Conservation (phyloP, 2,329 filamentous ascomycete species). For the Sphaerostilbella broomeana region DNA sequence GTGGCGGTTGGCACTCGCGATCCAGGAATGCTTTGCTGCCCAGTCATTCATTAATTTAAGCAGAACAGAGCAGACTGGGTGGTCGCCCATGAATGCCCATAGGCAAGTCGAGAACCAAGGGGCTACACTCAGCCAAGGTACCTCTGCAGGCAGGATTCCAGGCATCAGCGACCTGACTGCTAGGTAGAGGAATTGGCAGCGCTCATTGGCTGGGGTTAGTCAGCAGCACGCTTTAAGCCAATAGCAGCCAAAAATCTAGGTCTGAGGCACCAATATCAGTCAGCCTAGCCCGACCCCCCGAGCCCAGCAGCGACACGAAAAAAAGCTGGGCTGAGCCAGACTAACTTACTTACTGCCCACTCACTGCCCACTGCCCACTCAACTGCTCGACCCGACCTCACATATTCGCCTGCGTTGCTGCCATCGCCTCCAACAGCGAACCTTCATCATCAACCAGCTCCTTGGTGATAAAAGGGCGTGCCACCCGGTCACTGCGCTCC, state of each 20-base stretch:
- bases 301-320: conserved; percentile 19
- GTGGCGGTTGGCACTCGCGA: conserved; percentile 7
- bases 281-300: conserved; percentile 4
- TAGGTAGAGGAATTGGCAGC: conserved; percentile 15
- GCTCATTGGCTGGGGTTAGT: conserved; percentile 27
- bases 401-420: conserved; percentile 18
- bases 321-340: conserved; percentile 24
- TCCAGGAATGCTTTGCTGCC: too few species aligned
- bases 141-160: conserved; percentile 18
- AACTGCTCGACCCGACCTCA: conserved; percentile 21
- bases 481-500: conserved; percentile 17
- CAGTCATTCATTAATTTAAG: too few species aligned
- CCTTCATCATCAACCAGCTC: conserved; percentile 11
- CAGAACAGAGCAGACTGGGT: too few species aligned
- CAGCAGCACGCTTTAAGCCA: conserved; percentile 20
- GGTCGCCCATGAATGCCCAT: too few species aligned
- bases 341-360: too few species aligned
- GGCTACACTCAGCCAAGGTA: conserved; percentile 24
- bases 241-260: conserved; percentile 25
- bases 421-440: conserved; percentile 15
- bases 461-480: conserved; percentile 26
- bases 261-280: conserved; percentile 30
- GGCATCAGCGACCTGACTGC: conserved; percentile 25
- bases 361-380: too few species aligned
- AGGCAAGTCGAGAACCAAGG: too few species aligned